phyloP scores from a whole-genome alignment of 164 flowering plant species.

The Macadamia tetraphylla region DNA sequence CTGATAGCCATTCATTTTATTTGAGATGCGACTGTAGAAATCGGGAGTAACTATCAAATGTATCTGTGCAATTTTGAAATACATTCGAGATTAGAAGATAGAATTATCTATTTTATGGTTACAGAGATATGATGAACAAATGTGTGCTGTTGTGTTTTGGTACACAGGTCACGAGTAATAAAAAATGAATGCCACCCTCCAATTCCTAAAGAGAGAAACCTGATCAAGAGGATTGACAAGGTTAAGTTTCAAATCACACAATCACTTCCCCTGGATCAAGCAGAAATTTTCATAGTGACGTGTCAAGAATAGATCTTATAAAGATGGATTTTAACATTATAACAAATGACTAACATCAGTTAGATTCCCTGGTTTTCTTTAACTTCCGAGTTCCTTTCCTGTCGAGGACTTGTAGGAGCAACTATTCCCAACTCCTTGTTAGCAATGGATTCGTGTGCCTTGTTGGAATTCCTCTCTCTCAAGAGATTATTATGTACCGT shows the following conservation, averaged over 20 bases:
- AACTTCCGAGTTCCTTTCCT: conserved; percentile 38
- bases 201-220: background rate
- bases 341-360: background rate
- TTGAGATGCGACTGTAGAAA: no score
- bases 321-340: background rate
- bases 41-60: no score
- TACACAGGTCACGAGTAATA: no score
- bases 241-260: background rate
- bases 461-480: conserved; percentile 62
- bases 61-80: no score
- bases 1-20: no score
- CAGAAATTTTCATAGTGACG: background rate
- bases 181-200: no score
- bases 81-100: no score
- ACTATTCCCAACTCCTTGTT: conserved; percentile 28
- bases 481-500: conserved; percentile 40
- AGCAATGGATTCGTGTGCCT: conserved; percentile 24
- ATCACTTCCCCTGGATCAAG: background rate
- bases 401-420: conserved; percentile 43
- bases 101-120: no score
- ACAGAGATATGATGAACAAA: no score
- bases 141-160: no score
- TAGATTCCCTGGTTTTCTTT: conserved; percentile 54
- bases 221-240: background rate
- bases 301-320: background rate